Evolutionary conservation across 768 basidiomycete genomes (phyloP), one percentile per base, ranked within the genome.

Genomic region (Russula earlei): DNA sequence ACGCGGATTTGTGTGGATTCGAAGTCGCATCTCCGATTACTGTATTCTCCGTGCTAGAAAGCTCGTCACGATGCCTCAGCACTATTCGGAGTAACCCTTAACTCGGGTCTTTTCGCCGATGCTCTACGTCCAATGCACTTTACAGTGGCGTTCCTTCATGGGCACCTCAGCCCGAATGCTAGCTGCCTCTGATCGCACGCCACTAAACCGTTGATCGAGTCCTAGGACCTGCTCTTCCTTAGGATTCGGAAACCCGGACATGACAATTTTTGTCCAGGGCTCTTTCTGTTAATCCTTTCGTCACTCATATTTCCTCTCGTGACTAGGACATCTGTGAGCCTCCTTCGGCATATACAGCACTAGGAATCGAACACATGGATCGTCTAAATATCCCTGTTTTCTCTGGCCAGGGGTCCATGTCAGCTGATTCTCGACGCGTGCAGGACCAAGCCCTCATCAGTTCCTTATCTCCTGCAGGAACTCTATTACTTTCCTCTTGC

Each of bases 351-450:
- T 22, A 48, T 41, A 31, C 37, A 47, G 7, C n/a, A 19, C 8
- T 17, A 54, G 11, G 20, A 31, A 43, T 17, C 20, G 22, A 33
- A 4, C 40, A 50, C 12, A 55, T 52, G 55, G 49, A 46, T 20
- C 49, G 19, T 52, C 48, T 62, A 37, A 55, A 71, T 55, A 62
- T 83, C 43, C 82, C 78, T 4, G 66, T 81, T 17, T 84, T 84
- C 61, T 72, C 77, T 42, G 81, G 82, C 6, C 82, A 84, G 62
- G 82, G 79, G 3, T 72, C 75, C 3, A 48, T 70, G 11, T 66
- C 67, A 12, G 58, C 70, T 22, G 70, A 69, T 45, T 58, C 71
- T 25, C 51, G 59, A 15, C 64, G 67, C 31, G 68, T 70, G 15
- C 67, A 67, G 7, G 67, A 70, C 24, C 74, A 73, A 62, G 75